These are phyloP conservation scores for Viola pubescens DNA, from an alignment of 441 rosid species.

Conservation along the genomic window DNA sequence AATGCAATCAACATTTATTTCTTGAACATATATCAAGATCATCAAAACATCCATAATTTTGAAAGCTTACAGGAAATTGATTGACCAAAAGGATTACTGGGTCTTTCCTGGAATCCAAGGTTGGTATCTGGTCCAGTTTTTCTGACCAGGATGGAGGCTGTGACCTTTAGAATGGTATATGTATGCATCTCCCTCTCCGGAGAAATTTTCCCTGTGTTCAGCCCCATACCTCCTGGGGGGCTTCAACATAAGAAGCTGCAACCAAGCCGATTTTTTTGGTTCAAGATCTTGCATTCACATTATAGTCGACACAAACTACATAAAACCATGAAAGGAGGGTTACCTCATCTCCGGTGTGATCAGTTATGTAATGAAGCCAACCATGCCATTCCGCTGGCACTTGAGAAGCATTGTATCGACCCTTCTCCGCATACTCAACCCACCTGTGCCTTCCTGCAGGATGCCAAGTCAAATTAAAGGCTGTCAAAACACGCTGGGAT, in stretches of 20 bases:
- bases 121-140: slow-evolving; percentile 90
- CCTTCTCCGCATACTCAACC: slow-evolving; percentile 85
- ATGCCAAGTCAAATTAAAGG: slow-evolving; percentile 12
- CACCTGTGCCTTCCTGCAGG: slow-evolving; percentile 82
- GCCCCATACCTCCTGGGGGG: slow-evolving; percentile 84
- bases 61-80: slow-evolving; percentile 9
- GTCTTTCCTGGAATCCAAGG: slow-evolving; percentile 80
- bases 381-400: slow-evolving; percentile 99
- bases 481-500: neutral
- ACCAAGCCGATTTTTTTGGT: neutral
- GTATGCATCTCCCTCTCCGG: slow-evolving; percentile 81
- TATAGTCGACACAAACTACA: neutral
- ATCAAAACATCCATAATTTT: slow-evolving; percentile 1
- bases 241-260: slow-evolving; percentile 85
- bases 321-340: slow-evolving; percentile 9
- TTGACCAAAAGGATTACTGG: slow-evolving; percentile 19
- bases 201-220: slow-evolving; percentile 86
- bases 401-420: slow-evolving; percentile 92
- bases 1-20: slow-evolving; percentile 20
- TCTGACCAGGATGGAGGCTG: slow-evolving; percentile 77
- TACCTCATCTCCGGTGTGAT: slow-evolving; percentile 96
- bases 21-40: neutral
- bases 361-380: slow-evolving; percentile 93
- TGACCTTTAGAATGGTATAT: slow-evolving; percentile 96
- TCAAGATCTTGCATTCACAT: neutral